A percentile compares a stretch with the other conserved stretches of the same genome.
phyloP scores from a whole-genome alignment of 345 rosid species.

The Gossypium thurberi region DNA sequence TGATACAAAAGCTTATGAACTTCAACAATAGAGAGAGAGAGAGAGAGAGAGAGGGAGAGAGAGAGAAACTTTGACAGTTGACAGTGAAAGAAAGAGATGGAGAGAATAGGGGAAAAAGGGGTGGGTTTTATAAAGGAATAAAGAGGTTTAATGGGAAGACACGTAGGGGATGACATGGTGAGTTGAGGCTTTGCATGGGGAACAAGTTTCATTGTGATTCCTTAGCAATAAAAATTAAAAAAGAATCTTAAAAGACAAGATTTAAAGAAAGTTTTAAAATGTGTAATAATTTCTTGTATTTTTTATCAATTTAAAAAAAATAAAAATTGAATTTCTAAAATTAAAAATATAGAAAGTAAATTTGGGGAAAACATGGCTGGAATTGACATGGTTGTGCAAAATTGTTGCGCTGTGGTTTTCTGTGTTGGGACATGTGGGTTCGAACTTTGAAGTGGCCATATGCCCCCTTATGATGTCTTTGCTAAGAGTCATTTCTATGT shows the following conservation, averaged over 20 bases:
- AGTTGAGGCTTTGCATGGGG: conserved; percentile 51
- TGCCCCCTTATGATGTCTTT: no score
- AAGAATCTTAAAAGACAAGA: neutral
- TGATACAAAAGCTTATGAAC: neutral
- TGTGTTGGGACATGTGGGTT: neutral
- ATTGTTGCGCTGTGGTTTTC: neutral
- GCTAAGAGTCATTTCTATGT: no score
- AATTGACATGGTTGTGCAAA: neutral
- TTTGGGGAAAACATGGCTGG: no score
- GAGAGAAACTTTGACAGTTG: neutral
- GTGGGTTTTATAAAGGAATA: conserved; percentile 21
- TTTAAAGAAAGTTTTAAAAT: no score
- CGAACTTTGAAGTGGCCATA: neutral
- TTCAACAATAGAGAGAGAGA: neutral
- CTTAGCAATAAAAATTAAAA: neutral
- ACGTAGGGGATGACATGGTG: conserved; percentile 43
- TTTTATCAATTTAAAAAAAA: no score
- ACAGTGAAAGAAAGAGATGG: neutral
- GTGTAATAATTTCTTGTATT: no score
- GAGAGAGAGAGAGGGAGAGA: no score
- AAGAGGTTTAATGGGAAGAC: conserved; percentile 21
- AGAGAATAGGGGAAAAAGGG: neutral
- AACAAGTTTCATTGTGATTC: conserved; percentile 41
- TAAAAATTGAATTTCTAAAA: no score
- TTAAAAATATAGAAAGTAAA: no score